Conservation (phyloP, 192 early-diverging fungal genomes). For the Coemansia sp. region DNA sequence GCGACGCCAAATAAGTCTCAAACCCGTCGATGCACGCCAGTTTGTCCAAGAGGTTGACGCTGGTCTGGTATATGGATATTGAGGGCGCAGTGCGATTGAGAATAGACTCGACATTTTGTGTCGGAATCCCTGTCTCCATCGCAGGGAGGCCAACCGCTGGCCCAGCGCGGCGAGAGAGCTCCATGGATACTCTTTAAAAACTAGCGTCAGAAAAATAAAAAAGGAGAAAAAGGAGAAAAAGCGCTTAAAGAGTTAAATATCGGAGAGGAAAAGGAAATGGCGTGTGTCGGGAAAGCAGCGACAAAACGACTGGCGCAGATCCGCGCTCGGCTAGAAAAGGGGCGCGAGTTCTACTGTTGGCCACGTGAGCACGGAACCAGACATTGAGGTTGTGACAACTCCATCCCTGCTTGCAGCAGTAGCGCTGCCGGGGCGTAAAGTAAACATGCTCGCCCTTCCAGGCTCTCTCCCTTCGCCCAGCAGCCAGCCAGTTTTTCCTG, state of each 20-base stretch:
- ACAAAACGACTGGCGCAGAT: constrained; percentile 1
- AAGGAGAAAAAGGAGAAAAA: neutral
- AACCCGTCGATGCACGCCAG: constrained; percentile 71
- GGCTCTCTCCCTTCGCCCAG: neutral
- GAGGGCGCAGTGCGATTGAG: constrained; percentile 47
- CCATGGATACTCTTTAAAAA: constrained; percentile 20
- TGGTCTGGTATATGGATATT: constrained; percentile 70
- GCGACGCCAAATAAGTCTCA: constrained; percentile 56
- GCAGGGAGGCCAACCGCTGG: constrained; percentile 18
- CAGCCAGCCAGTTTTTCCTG: neutral
- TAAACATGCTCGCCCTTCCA: neutral
- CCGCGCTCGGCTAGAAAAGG: neutral
- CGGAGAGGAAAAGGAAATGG: neutral
- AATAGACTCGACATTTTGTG: constrained; percentile 50
- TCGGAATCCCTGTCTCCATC: constrained; percentile 42
- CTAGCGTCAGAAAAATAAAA: neutral
- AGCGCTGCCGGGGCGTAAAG: neutral
- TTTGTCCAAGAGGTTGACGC: constrained; percentile 66
- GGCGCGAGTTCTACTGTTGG: constrained; percentile 2
- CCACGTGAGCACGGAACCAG: constrained; percentile 7
- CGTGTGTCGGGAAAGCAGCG: neutral
- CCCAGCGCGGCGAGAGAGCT: constrained; percentile 31
- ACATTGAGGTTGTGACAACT: neutral
- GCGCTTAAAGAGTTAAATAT: neutral
- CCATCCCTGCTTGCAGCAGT: neutral